These are phyloP conservation scores for Candida chauliodis DNA, from an alignment of 805 yeast genomes.

Conservation along the genomic window DNA sequence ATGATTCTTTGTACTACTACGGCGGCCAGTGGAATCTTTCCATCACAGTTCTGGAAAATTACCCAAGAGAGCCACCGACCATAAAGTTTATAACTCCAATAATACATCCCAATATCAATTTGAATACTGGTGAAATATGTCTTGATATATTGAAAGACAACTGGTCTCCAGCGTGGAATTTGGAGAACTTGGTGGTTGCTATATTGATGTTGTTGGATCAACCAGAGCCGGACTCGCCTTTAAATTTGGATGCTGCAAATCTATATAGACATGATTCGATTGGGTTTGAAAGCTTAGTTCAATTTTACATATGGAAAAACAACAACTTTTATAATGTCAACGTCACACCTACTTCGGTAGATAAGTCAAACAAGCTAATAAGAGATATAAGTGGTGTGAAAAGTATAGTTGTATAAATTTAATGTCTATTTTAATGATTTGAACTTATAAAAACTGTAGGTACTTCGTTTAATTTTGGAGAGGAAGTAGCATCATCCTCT, in stretches of 20 bases:
- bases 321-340: slow-evolving; percentile 20
- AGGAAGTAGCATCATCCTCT: slow-evolving; percentile 3
- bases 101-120: slow-evolving; percentile 39
- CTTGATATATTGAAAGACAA: slow-evolving; percentile 57
- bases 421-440: slow-evolving; percentile 6
- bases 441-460: slow-evolving; percentile 9
- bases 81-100: slow-evolving; percentile 46
- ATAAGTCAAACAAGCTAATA: slow-evolving; percentile 7
- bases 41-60: slow-evolving; percentile 43
- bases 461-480: slow-evolving; percentile 1
- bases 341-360: slow-evolving; percentile 4
- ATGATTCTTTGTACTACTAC: slow-evolving; percentile 47
- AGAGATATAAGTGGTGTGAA: slow-evolving; percentile 10
- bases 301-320: slow-evolving; percentile 38
- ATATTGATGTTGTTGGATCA: slow-evolving; percentile 53
- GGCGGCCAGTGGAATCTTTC: slow-evolving; percentile 50
- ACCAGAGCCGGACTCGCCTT: slow-evolving; percentile 71
- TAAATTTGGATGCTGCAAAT: slow-evolving; percentile 68
- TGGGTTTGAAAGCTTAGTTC: slow-evolving; percentile 40
- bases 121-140: slow-evolving; percentile 63
- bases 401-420: slow-evolving; percentile 2
- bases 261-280: slow-evolving; percentile 42
- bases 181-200: slow-evolving; percentile 53
- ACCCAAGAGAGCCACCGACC: slow-evolving; percentile 60
- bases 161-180: slow-evolving; percentile 78